phyloP scores from a whole-genome alignment of 176 grass and related monocot species.

The Rhipidocladum racemiflorum region DNA sequence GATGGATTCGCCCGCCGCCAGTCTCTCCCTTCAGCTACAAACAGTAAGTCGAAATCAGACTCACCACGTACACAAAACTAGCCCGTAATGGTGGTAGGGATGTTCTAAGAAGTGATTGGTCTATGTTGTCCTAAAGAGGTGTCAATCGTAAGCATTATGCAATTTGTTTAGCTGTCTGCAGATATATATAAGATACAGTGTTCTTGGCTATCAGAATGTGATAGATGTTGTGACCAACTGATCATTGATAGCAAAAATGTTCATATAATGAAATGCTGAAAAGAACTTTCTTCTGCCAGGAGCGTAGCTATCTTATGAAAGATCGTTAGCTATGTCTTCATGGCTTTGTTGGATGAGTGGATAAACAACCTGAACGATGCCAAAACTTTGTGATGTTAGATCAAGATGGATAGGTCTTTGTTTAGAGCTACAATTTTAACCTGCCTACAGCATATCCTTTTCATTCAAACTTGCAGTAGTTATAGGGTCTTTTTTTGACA shows the following conservation, averaged over 20 bases:
- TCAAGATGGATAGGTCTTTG: neutral
- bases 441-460: neutral
- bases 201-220: neutral
- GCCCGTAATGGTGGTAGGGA: conserved; percentile 27
- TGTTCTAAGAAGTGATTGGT: conserved; percentile 42
- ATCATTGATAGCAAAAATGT: neutral
- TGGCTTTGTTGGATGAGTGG: neutral
- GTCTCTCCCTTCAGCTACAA: conserved; percentile 70
- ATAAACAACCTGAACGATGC: neutral
- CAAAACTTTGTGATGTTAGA: neutral
- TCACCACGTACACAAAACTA: conserved; percentile 32
- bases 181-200: neutral
- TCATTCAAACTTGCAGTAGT: neutral
- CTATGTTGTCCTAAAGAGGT: conserved; percentile 39
- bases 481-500: neutral
- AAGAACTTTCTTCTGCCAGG: neutral
- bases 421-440: neutral
- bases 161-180: neutral
- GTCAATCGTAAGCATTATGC: conserved; percentile 34
- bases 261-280: neutral
- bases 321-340: neutral
- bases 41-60: conserved; percentile 57
- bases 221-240: neutral
- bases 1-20: conserved; percentile 55
- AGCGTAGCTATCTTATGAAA: neutral